Evolutionary conservation across 257 asterid genomes (phyloP).

Genomic region (Knoxia roxburghii): DNA sequence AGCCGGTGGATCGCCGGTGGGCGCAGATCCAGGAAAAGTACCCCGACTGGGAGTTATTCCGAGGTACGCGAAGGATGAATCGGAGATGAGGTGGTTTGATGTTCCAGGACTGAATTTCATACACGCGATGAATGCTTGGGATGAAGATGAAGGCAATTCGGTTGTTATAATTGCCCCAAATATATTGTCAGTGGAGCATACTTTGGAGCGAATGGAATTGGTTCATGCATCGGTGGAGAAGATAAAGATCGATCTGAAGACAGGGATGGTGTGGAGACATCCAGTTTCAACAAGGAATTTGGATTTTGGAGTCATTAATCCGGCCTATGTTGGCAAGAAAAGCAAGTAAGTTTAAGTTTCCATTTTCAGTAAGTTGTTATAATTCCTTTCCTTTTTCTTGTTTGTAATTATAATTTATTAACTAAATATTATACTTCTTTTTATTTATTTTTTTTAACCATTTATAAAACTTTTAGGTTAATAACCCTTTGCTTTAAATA

Average conservation of each 20-base stretch:
- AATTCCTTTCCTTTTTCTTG: too few relatives aligned
- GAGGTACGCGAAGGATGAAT: conserved; percentile 52
- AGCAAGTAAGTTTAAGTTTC: conserved; percentile 35
- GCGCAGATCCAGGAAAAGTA: conserved; percentile 42
- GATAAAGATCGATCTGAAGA: conserved; percentile 50
- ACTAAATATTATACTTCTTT: too few relatives aligned
- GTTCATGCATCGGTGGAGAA: conserved; percentile 69
- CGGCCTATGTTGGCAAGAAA: conserved; percentile 47
- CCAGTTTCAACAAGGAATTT: conserved; percentile 61
- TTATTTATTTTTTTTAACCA: too few relatives aligned
- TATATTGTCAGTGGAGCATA: conserved; percentile 57
- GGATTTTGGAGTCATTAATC: conserved; percentile 68
- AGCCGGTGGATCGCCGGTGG: conserved; percentile 56
- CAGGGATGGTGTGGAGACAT: conserved; percentile 44
- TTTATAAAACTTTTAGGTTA: too few relatives aligned
- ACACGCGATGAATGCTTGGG: conserved; percentile 80
- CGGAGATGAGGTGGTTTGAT: conserved; percentile 69
- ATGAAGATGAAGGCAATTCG: conserved; percentile 60
- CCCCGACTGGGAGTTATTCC: conserved; percentile 68
- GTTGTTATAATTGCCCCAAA: conserved; percentile 70
- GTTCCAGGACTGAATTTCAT: conserved; percentile 54
- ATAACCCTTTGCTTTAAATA: too few relatives aligned
- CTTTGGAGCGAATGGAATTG: conserved; percentile 59
- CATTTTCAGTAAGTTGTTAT: too few relatives aligned
- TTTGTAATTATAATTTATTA: too few relatives aligned